phyloP scores from a whole-genome alignment of 1,139 yeast genomes.

The Torulaspora globosa region DNA sequence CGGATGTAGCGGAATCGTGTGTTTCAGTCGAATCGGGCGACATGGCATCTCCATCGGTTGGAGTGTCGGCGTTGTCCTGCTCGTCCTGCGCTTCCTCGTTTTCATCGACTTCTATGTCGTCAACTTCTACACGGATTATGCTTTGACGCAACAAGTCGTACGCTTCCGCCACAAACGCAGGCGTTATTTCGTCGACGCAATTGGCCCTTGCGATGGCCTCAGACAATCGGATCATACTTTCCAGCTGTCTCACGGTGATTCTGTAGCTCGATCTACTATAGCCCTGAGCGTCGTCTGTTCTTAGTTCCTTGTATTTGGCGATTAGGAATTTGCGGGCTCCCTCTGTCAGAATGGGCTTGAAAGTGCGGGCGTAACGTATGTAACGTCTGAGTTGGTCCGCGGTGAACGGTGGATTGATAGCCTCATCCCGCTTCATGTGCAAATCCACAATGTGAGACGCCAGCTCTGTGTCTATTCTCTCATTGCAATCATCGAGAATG shows the following conservation, averaged over 20 bases:
- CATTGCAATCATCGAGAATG: constrained; percentile 91
- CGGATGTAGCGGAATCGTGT: constrained; percentile 8
- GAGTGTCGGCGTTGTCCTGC: constrained; percentile 39
- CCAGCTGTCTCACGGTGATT: constrained; percentile 95
- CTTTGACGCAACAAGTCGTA: constrained; percentile 86
- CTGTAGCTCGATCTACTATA: constrained; percentile 73
- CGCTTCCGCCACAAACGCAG: constrained; percentile 89
- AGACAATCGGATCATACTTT: constrained; percentile 84
- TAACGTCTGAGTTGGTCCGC: constrained; percentile 87
- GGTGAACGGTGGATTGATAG: constrained; percentile 83
- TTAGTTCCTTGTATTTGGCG: constrained; percentile 74
- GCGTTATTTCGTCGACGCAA: constrained; percentile 85
- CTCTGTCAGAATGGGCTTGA: constrained; percentile 82
- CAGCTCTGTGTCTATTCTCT: constrained; percentile 78
- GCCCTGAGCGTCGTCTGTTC: constrained; percentile 92
- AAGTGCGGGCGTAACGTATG: constrained; percentile 87
- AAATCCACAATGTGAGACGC: constrained; percentile 91
- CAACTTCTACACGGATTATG: constrained; percentile 90
- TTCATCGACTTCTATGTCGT: constrained; percentile 82
- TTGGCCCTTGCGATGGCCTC: constrained; percentile 98
- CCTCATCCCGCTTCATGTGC: constrained; percentile 88
- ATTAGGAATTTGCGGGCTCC: constrained; percentile 79
- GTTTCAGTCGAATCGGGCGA: constrained; percentile 4
- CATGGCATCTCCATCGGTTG: constrained; percentile 8
- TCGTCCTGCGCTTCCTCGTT: constrained; percentile 50